A percentile compares a stretch with the other conserved stretches of the same genome.
These are phyloP conservation scores for Silene conica DNA, from an alignment of 148 eudicot species.

Conservation along the genomic window DNA sequence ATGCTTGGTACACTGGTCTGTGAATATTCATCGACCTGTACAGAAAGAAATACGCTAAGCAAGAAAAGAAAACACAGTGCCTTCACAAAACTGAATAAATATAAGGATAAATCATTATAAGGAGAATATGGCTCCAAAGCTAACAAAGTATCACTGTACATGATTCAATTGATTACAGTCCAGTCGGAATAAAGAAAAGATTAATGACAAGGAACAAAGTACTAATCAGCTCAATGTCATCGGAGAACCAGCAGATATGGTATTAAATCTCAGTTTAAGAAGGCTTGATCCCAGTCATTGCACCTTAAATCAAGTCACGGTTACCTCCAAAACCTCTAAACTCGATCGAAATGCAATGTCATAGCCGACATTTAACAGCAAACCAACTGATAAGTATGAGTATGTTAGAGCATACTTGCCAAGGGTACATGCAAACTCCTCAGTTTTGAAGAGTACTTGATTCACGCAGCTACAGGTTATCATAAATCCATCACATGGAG, in stretches of 20 bases:
- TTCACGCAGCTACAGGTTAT: neutral
- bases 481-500: neutral
- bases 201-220: neutral
- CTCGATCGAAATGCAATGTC: too few relatives aligned
- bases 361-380: neutral
- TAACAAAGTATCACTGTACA: neutral
- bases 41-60: conserved; percentile 13
- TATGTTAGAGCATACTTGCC: neutral
- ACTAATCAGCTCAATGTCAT: neutral
- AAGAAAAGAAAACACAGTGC: neutral
- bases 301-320: too few relatives aligned
- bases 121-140: conserved; percentile 5
- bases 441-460: neutral
- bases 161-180: neutral
- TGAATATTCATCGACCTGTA: conserved; percentile 85
- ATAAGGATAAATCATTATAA: neutral
- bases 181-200: neutral
- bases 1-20: conserved; percentile 78
- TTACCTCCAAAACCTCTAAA: too few relatives aligned
- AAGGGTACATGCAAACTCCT: neutral
- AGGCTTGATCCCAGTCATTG: too few relatives aligned
- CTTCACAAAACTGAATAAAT: neutral
- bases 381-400: neutral
- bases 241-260: neutral
- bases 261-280: neutral